Base-by-base conservation (phyloP, 768 basidiomycete genomes). In the Grammothele lineata region DNA sequence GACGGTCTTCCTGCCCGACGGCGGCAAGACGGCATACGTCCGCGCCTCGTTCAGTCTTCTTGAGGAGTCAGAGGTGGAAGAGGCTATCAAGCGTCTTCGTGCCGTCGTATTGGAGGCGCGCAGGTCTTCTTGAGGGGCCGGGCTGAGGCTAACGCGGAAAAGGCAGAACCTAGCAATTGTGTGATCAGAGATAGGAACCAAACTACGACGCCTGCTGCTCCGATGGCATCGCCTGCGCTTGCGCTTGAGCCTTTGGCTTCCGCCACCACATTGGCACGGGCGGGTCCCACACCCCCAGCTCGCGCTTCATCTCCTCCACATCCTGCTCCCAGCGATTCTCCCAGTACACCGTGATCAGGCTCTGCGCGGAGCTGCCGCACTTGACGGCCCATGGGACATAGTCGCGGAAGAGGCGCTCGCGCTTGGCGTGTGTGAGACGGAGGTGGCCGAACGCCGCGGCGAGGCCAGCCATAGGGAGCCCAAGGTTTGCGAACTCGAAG, bases 351-450 rank as follows among this genome's bases (percentile, higher is more conserved):
- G 86, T 86, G 43, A 97, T 87, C 50, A 98, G 65, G 60, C 84
- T 87, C 57, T 72, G 74, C 1, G 87, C 80, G 51, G 72, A 78
- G 22, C 81, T 76, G 1, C 94, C 96, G 48, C 86, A 91, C 54
- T 80, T 80, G 50, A 96, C 65, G 11, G 93, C 94, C 95, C 95
- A 98, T 1, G 92, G 87, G 8, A 93, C 80, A 63, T 88, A 96
- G 62, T 96, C 92, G 10, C 73, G 69, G 63, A 87, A 81, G 54
- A 83, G 56, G 64, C 71, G 39, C 61, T 57, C 57, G 9, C 78
- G 66, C 43, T 74, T 65, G 30, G 55, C 53, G 1, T 63, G 35
- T 11, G 63, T 79, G 36, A 98, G 74, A 2, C 89, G 78, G 5
- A 93, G 66, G 9, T 87, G 91, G 0, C 89, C 90, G 59, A 92